Evolutionary conservation across 768 basidiomycete genomes (phyloP).

Genomic region (Xanthoconium purpureum): DNA sequence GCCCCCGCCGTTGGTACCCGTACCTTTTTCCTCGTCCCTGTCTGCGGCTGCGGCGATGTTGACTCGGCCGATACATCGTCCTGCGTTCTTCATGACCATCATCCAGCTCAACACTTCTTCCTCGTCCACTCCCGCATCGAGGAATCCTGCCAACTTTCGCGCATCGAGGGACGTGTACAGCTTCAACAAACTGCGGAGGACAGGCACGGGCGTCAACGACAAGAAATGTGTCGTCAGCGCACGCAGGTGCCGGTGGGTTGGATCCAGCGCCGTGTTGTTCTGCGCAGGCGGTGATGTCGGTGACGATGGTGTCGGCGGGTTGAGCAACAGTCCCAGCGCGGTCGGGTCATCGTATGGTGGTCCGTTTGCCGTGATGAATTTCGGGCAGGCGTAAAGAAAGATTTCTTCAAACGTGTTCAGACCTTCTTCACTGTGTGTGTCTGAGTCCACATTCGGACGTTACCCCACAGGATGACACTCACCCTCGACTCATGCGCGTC

Average conservation of each 20-base stretch:
- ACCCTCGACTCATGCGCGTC: conserved; percentile 80
- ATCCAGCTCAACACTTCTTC: conserved; percentile 95
- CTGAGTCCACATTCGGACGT: neutral
- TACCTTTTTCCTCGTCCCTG: conserved; percentile 34
- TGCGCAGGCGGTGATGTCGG: conserved; percentile 24
- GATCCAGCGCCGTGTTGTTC: conserved; percentile 43
- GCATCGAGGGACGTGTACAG: conserved; percentile 93
- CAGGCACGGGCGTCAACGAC: conserved; percentile 74
- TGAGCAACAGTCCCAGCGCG: conserved; percentile 50
- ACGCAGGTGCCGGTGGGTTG: conserved; percentile 78
- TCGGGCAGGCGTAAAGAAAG: conserved; percentile 92
- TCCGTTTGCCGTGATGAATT: conserved; percentile 93
- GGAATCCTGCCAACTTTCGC: conserved; percentile 86
- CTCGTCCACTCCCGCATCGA: conserved; percentile 72
- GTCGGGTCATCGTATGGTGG: conserved; percentile 86
- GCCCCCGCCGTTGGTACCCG: conserved; percentile 30
- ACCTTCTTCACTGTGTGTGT: conserved; percentile 55
- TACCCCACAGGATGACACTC: conserved; percentile 34
- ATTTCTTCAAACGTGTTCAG: conserved; percentile 51
- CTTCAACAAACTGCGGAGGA: conserved; percentile 88
- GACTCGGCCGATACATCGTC: conserved; percentile 59
- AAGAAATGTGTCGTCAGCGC: conserved; percentile 82
- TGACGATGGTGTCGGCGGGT: conserved; percentile 37
- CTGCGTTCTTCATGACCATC: conserved; percentile 93
- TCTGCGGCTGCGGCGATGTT: conserved; percentile 41